Conservation (phyloP, 2,329 filamentous ascomycete genomes). For the Diaporthe citrichinensis region DNA sequence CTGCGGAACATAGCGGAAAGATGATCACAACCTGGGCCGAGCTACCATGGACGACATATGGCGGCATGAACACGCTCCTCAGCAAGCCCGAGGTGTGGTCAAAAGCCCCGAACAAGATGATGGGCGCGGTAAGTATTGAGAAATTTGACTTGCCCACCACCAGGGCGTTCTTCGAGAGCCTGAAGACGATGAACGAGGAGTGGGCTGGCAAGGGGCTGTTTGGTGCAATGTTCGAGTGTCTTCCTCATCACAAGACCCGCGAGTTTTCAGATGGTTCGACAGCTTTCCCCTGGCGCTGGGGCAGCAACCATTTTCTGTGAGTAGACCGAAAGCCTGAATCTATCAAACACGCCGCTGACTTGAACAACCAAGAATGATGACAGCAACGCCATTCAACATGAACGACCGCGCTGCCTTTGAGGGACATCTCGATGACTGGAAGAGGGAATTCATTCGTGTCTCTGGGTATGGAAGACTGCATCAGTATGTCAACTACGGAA, state of each 20-base stretch:
- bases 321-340: not conserved
- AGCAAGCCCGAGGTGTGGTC: constrained; percentile 28
- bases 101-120: not conserved
- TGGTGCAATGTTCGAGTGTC: constrained; percentile 28
- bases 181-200: constrained; percentile 23
- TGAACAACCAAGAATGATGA: constrained; percentile 7
- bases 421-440: not conserved
- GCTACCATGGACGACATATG: constrained; percentile 29
- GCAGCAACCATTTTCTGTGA: constrained; percentile 23
- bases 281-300: constrained; percentile 21
- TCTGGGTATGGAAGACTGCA: constrained; percentile 25
- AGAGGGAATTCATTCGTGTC: not conserved
- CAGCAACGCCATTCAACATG: constrained; percentile 6
- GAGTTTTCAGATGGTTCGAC: not conserved
- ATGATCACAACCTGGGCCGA: not conserved
- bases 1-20: constrained; percentile 14
- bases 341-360: accelerated
- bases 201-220: constrained; percentile 27
- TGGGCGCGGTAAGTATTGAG: constrained; percentile 22
- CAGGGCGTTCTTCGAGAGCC: not conserved
- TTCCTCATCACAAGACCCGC: constrained; percentile 1
- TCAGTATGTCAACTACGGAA: constrained; percentile 29
- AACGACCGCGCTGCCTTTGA: constrained; percentile 1
- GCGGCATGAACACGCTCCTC: constrained; percentile 9
- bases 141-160: not conserved